Evolutionary conservation across 2,329 filamentous ascomycete species (phyloP).

Genomic region (Aspergillus sp.): DNA sequence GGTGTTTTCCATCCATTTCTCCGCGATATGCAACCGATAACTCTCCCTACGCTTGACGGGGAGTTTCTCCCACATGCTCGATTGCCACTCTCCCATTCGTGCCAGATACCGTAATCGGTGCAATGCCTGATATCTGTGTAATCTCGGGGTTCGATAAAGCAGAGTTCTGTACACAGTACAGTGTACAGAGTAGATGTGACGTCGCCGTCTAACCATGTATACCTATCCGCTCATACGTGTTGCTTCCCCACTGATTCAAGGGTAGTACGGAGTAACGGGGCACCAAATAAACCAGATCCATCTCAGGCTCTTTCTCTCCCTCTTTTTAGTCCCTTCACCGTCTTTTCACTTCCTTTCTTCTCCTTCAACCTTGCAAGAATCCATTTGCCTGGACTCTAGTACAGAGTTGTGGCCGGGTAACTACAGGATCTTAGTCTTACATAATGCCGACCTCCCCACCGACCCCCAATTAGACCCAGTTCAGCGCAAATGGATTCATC

Average conservation of each 20-base stretch:
- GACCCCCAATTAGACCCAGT: not conserved
- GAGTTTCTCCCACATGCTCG: not conserved
- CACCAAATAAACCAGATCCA: too few relatives aligned
- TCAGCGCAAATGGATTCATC: not conserved
- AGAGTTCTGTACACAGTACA: not conserved
- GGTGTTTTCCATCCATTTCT: not conserved
- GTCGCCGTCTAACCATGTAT: not conserved
- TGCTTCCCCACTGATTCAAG: not conserved
- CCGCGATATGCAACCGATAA: not conserved
- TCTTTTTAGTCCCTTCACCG: not conserved
- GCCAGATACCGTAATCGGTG: not conserved
- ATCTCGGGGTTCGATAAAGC: not conserved
- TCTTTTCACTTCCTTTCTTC: constrained; percentile 1
- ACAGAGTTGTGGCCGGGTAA: not conserved
- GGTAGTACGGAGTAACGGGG: not conserved
- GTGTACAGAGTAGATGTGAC: not conserved
- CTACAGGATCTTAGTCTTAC: not conserved
- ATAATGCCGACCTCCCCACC: not conserved
- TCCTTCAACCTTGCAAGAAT: not conserved
- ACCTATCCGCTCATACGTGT: not conserved
- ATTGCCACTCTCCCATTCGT: not conserved
- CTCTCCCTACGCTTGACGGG: not conserved
- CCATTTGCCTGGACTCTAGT: not conserved
- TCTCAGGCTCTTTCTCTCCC: not conserved
- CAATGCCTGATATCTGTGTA: not conserved